These are phyloP conservation scores for Coprinopsis cinerea DNA, from an alignment of 768 basidiomycete genomes.

Conservation along the genomic window DNA sequence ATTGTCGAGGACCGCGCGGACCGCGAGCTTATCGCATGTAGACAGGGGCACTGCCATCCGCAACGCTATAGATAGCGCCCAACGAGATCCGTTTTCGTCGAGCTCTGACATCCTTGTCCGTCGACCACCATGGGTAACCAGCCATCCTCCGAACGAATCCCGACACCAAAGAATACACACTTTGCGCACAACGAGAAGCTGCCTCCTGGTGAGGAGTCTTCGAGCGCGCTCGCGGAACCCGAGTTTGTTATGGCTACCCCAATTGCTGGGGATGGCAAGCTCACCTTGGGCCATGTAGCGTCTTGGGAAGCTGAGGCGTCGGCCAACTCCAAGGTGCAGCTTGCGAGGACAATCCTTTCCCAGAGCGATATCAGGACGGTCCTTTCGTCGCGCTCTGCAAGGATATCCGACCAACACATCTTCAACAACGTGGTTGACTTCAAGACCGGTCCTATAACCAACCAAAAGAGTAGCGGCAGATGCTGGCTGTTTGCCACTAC, in stretches of 20 bases:
- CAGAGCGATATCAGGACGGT: constrained; percentile 62
- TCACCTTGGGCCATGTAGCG: constrained; percentile 51
- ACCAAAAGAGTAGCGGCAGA: constrained; percentile 83
- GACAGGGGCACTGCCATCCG: neutral
- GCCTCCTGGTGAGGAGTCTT: constrained; percentile 8
- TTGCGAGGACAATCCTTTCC: constrained; percentile 72
- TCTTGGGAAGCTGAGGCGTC: constrained; percentile 62
- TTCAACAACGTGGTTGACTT: constrained; percentile 80
- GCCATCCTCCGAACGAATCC: constrained; percentile 22
- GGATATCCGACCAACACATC: constrained; percentile 62
- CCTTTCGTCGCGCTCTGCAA: constrained; percentile 57
- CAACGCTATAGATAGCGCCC: too few relatives aligned
- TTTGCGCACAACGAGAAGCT: constrained; percentile 28
- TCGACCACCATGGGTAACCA: constrained; percentile 26
- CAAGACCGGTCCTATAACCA: constrained; percentile 78
- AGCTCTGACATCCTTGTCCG: neutral
- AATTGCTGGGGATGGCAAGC: constrained; percentile 52
- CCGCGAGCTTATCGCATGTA: too few relatives aligned
- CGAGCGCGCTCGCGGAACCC: constrained; percentile 21
- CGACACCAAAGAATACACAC: constrained; percentile 18
- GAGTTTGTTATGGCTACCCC: constrained; percentile 31
- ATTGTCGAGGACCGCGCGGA: too few relatives aligned
- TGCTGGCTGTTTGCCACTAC: constrained; percentile 97
- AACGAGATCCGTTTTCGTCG: neutral
- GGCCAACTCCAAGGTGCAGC: constrained; percentile 53